Base-by-base conservation (phyloP, 805 yeast genomes). In the Blastobotrys terrestris region DNA sequence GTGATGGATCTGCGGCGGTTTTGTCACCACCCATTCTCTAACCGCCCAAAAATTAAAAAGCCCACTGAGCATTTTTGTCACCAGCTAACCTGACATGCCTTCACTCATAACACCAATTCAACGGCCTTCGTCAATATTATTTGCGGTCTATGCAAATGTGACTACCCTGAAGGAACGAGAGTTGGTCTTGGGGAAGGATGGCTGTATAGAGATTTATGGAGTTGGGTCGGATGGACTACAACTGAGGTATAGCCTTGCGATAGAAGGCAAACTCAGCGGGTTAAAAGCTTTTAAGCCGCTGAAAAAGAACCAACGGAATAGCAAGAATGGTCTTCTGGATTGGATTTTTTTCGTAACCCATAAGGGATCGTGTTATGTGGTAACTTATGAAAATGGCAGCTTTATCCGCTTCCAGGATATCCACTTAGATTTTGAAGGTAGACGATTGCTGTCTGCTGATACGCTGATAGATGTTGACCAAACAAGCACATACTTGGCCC, bases 61-160 rank as follows among this genome's bases (percentile, higher is more conserved):
- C n/a, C n/a, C n/a, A n/a, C n/a, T n/a, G n/a, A n/a, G n/a, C n/a
- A n/a, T n/a, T n/a, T n/a, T n/a, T n/a, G n/a, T n/a, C n/a, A n/a
- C n/a, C n/a, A n/a, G n/a, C n/a, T n/a, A n/a, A n/a, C n/a, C n/a
- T n/a, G n/a, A n/a, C n/a, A 26, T 26, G 35, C 35, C 35, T 6
- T 26, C 35, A 11, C 35, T 26, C 35, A 26, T 26, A 5, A 26
- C 35, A 11, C 35, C 35, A 26, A 26, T 26, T 26, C 35, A 26
- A 26, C 51, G 4, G 31, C 43, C 26, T 44, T 44, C 45, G 44
- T 44, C 40, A 48, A 47, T 31, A 16, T 49, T 14, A n/a, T 54
- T 8, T 48, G 53, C n/a, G 5, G 11, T 26, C 11, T 41, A 41
- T 11, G 44, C 44, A 16, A 41, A 41, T 15, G 20, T 41, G n/a